Evolutionary conservation across 495 filamentous ascomycete species (phyloP).

Genomic region (Hypomontagnella submonticulosa): DNA sequence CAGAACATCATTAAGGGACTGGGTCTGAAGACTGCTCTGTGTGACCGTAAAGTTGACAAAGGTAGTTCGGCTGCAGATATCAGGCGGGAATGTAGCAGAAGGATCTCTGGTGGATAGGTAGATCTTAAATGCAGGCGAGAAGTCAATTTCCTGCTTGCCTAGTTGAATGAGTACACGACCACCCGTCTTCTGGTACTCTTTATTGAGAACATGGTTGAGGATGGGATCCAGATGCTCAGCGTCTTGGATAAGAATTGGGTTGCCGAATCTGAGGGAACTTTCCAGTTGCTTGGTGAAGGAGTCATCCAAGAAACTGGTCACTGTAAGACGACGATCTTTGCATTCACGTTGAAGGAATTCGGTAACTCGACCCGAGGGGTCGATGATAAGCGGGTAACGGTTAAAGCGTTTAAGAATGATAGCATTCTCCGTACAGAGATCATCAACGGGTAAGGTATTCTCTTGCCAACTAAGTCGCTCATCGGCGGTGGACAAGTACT

Average conservation of each 20-base stretch:
- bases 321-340: conserved; percentile 91
- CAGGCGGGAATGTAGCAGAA: conserved; percentile 94
- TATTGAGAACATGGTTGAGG: conserved; percentile 98
- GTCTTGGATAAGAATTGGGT: conserved; percentile 98
- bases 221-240: conserved; percentile 97
- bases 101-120: conserved; percentile 97
- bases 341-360: conserved; percentile 95
- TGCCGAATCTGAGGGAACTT: conserved; percentile 95
- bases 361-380: conserved; percentile 91
- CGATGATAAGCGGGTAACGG: conserved; percentile 97
- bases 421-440: conserved; percentile 98
- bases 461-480: conserved; percentile 95
- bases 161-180: conserved; percentile 98
- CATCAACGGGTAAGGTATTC: conserved; percentile 95
- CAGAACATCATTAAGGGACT: conserved; percentile 94
- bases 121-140: conserved; percentile 95
- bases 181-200: conserved; percentile 99
- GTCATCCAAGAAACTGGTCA: conserved; percentile 97
- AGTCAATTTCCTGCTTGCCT: conserved; percentile 98
- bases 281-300: conserved; percentile 98
- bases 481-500: conserved; percentile 96
- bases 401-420: conserved; percentile 98
- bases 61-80: conserved; percentile 97
- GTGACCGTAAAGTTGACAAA: conserved; percentile 99
- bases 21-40: conserved; percentile 97